These are phyloP conservation scores for Botrytis cinerea DNA, from an alignment of 2,329 filamentous ascomycete genomes.

Conservation along the genomic window DNA sequence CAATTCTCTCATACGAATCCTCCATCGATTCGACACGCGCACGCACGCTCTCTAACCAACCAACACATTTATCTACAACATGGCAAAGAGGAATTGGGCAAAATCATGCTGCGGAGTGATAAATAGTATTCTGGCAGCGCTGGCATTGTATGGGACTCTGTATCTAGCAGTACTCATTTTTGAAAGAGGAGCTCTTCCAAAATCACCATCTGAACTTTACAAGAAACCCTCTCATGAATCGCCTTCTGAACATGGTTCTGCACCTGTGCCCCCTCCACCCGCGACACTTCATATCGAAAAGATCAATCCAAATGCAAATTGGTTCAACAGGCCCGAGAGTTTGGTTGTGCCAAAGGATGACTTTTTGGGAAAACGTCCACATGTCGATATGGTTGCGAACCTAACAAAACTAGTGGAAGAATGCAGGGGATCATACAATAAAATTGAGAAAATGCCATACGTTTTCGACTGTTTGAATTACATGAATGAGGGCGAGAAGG, in stretches of 20 bases:
- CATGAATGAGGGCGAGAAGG: slow-evolving; percentile 50
- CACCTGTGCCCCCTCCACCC: slow-evolving; percentile 27
- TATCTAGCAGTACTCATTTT: slow-evolving; percentile 37
- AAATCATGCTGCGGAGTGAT: slow-evolving; percentile 37
- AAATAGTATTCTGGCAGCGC: slow-evolving; percentile 38
- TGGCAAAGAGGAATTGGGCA: slow-evolving; percentile 36
- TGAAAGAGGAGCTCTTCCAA: slow-evolving; percentile 37
- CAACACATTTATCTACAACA: slow-evolving; percentile 19
- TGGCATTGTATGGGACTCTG: slow-evolving; percentile 36
- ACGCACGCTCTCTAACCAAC: not conserved
- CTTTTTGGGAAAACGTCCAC: slow-evolving; percentile 52
- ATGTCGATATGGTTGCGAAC: slow-evolving; percentile 56
- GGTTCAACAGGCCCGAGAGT: slow-evolving; percentile 54
- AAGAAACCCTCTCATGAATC: slow-evolving; percentile 31
- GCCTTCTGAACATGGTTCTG: slow-evolving; percentile 27
- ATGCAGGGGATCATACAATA: slow-evolving; percentile 53
- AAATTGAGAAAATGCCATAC: slow-evolving; percentile 57
- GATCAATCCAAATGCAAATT: slow-evolving; percentile 54
- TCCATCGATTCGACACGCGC: not conserved
- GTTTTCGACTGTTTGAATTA: slow-evolving; percentile 55
- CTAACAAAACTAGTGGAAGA: slow-evolving; percentile 53
- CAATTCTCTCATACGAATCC: not conserved
- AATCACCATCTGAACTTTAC: slow-evolving; percentile 36
- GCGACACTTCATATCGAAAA: slow-evolving; percentile 43
- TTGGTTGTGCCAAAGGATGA: slow-evolving; percentile 53